Percentiles rank a stretch among this genome's conserved stretches.
phyloP scores from a whole-genome alignment of 257 asterid species.

The Vinca minor region DNA sequence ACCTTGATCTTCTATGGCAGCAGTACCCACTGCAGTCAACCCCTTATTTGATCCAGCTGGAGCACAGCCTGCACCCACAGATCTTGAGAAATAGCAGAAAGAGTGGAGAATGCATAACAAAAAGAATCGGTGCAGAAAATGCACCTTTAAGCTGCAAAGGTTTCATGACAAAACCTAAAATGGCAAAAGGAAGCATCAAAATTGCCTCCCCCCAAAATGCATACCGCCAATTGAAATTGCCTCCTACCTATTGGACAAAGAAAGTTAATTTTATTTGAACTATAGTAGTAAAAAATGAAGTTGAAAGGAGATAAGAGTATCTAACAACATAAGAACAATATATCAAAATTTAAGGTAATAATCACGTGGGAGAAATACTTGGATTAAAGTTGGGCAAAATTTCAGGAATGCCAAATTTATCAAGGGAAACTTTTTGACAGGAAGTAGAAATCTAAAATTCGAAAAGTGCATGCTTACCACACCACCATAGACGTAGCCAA shows the following conservation, averaged over 20 bases:
- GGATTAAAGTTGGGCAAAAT: neutral
- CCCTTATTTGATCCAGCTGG: slow-evolving; percentile 46
- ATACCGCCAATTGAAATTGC: slow-evolving; percentile 65
- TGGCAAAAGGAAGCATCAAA: slow-evolving; percentile 87
- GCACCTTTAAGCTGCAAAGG: slow-evolving; percentile 87
- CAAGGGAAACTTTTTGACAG: slow-evolving; percentile 7
- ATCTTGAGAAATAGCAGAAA: slow-evolving; percentile 22
- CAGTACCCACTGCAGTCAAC: slow-evolving; percentile 30
- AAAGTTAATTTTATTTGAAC: neutral
- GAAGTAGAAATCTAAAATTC: slow-evolving; percentile 12
- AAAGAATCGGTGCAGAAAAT: slow-evolving; percentile 12
- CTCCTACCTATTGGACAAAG: slow-evolving; percentile 43
- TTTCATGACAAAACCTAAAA: slow-evolving; percentile 76
- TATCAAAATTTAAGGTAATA: neutral
- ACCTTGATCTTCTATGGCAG: slow-evolving; percentile 53
- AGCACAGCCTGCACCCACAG: slow-evolving; percentile 51
- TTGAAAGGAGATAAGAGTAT: neutral
- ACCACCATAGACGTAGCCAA: slow-evolving; percentile 97
- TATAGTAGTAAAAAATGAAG: neutral
- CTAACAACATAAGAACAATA: neutral
- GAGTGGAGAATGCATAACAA: slow-evolving; percentile 8
- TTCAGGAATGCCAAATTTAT: slow-evolving; percentile 5
- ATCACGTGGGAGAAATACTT: slow-evolving; percentile 1
- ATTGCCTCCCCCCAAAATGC: slow-evolving; percentile 83
- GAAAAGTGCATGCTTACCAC: slow-evolving; percentile 43